Base-by-base conservation (phyloP, 2,329 filamentous ascomycete species). In the Harringtonia aguacate region DNA sequence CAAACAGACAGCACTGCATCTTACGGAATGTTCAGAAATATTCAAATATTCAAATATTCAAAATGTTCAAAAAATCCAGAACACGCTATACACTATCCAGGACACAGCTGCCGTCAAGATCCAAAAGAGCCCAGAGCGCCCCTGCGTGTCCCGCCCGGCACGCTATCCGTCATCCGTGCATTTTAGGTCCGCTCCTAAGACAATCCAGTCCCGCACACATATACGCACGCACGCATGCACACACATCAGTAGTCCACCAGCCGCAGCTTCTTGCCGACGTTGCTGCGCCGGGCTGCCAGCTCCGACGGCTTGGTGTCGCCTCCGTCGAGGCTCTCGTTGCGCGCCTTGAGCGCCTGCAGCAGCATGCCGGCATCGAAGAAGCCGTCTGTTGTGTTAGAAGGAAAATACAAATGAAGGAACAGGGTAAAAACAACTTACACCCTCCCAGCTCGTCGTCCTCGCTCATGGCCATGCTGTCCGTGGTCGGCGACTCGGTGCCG, bases 351-450 rank as follows among this genome's bases (percentile, higher is more conserved):
- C 2, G 88, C 87, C 60, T 94, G 86, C 21, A 92, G 71, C 6
- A 95, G 75, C 87, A 95, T 94, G 14, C 90, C 90, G 1, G 90
- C 88, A 60, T 97, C 90, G 65, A 97, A 97, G 70, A 97, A 95
- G 28, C 90, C 90, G 69, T 95, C 89, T 95, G 58, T n/a, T 33
- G 8, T 35, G 8, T 35, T n/a, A 29, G 8, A 18, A 6, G 3
- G n/a, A 52, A 49, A 17, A 54, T 50, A 48, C 35, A 50, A 3
- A 36, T 4, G 9, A 31, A 18, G 36, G 39, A 21, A 41, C 40
- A 35, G 36, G 42, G n/a, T n/a, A 27, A 39, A 45, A 36, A 42
- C 29, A 41, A 41, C 86, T 81, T 77, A 95, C 89, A 95, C 63
- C 90, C 89, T 52, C 89, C 89, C 58, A 95, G 73, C 52, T 87